Percentiles rank a stretch among this genome's conserved stretches.
These are phyloP conservation scores for Cryptococcus amylolentus DNA, from an alignment of 1,284 basidiomycete species.

Conservation along the genomic window DNA sequence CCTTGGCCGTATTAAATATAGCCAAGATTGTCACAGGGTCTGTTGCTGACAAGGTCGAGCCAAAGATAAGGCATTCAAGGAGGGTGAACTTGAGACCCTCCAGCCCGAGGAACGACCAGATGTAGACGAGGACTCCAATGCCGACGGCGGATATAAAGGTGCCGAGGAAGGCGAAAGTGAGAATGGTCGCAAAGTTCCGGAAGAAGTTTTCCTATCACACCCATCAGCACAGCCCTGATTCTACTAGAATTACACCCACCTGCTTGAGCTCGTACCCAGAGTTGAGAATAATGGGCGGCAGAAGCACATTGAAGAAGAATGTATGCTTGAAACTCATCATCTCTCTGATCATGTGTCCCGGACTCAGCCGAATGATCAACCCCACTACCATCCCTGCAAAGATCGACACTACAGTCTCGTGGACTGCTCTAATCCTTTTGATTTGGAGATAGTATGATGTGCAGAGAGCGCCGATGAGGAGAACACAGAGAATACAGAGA, in stretches of 20 bases:
- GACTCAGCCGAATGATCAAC: slow-evolving; percentile 80
- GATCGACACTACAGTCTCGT: slow-evolving; percentile 95
- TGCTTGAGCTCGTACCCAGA: slow-evolving; percentile 97
- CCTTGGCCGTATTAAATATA: slow-evolving; percentile 98
- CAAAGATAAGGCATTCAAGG: slow-evolving; percentile 92
- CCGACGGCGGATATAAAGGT: slow-evolving; percentile 97
- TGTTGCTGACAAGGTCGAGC: slow-evolving; percentile 93
- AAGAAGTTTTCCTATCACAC: slow-evolving; percentile 84
- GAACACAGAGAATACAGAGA: slow-evolving; percentile 86
- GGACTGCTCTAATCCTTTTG: slow-evolving; percentile 89
- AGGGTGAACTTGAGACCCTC: slow-evolving; percentile 73
- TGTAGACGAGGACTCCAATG: slow-evolving; percentile 88
- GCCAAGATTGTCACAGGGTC: slow-evolving; percentile 98
- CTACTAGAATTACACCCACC: slow-evolving; percentile 52
- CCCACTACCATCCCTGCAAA: slow-evolving; percentile 95
- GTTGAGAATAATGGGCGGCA: slow-evolving; percentile 97
- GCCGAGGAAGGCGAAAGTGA: slow-evolving; percentile 93
- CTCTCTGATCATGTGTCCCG: slow-evolving; percentile 89
- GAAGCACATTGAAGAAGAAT: slow-evolving; percentile 93
- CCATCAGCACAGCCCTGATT: slow-evolving; percentile 3
- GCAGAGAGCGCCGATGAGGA: slow-evolving; percentile 90
- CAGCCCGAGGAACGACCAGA: slow-evolving; percentile 87
- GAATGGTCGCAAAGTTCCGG: slow-evolving; percentile 92
- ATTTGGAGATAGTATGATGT: slow-evolving; percentile 98
- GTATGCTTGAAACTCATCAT: slow-evolving; percentile 99